Base-by-base conservation (phyloP, 306 rosid species). In the Vachellia pachyceras region DNA sequence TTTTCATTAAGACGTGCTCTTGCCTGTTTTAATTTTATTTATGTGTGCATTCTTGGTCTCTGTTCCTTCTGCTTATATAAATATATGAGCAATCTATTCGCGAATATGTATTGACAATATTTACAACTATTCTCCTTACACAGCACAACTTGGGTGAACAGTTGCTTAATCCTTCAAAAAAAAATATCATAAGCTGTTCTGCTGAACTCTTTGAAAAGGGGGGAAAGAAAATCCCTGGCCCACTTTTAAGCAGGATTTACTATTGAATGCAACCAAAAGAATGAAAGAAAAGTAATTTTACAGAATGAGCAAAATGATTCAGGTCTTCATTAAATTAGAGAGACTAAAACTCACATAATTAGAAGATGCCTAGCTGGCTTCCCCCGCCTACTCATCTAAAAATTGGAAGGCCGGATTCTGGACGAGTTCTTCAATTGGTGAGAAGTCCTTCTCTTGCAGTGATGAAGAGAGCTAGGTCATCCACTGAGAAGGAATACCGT, bases 401-500 rank as follows among this genome's bases (percentile, higher is more conserved):
- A 94, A 94, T 61, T 89, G 90, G 88, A 94, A 94, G 91, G 91
- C 91, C 1, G 89, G 89, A 80, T 85, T 90, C 87, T 89, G 89
- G 2, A 90, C 80, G 71, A 91, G 91, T 69, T 89, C 97, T 0
- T 94, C 95, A 0, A 97, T 90, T 3, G 92, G 87, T 79, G 91
- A 82, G 86, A 94, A 94, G 36, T 94, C 95, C 84, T 85, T 89
- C 83, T 89, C 94, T 82, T 86, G 90, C 79, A 89, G 79, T 42
- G 94, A 84, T 20, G 92, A 87, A 15, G 93, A 90, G 58, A 94
- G n/a, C n/a, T n/a, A n/a, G 92, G 84, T 91, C 98, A 33, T 91
- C 98, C 54, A 90, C 97, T 77, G 98, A 90, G 91, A 94, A 90
- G 58, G 95, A n/a, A 94, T 94, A 90, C 97, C 91, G 93, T 47